Evolutionary conservation across 148 eudicot genomes (phyloP).

Genomic region (Amaranthus cruentus): DNA sequence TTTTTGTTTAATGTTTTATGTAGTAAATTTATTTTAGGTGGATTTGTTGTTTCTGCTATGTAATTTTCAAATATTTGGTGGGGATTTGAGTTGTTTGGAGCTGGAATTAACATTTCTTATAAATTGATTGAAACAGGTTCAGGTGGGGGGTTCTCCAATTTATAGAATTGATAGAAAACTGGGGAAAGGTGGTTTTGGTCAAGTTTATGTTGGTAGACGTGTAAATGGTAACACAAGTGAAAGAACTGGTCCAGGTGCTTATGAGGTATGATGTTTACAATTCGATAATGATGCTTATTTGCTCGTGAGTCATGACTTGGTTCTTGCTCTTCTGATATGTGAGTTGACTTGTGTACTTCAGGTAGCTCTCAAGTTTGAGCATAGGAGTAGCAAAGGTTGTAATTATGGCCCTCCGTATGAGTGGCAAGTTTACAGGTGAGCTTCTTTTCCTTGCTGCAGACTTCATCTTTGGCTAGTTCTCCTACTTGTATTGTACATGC

Average conservation of each 20-base stretch:
- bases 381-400: conserved; percentile 84
- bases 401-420: conserved; percentile 92
- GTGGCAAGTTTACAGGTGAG: conserved; percentile 95
- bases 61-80: not conserved
- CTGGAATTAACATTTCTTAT: not conserved
- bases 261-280: conserved; percentile 48
- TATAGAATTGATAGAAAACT: conserved; percentile 66
- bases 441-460: conserved; percentile 6
- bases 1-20: not conserved
- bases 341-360: conserved; percentile 15
- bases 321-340: not conserved
- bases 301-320: not conserved
- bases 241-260: conserved; percentile 62
- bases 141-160: conserved; percentile 70
- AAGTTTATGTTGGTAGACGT: conserved; percentile 84
- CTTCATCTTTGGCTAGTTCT: not conserved
- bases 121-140: conserved; percentile 44
- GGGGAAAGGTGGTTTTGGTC: conserved; percentile 95
- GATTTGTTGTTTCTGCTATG: not conserved
- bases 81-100: not conserved
- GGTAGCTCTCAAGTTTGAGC: conserved; percentile 93
- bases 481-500: not conserved
- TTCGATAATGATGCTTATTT: not conserved
- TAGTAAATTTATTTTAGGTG: not conserved
- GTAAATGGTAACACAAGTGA: conserved; percentile 48